These are phyloP conservation scores for Ustilago shanxiensis DNA, from an alignment of 1,284 basidiomycete species.

Conservation along the genomic window DNA sequence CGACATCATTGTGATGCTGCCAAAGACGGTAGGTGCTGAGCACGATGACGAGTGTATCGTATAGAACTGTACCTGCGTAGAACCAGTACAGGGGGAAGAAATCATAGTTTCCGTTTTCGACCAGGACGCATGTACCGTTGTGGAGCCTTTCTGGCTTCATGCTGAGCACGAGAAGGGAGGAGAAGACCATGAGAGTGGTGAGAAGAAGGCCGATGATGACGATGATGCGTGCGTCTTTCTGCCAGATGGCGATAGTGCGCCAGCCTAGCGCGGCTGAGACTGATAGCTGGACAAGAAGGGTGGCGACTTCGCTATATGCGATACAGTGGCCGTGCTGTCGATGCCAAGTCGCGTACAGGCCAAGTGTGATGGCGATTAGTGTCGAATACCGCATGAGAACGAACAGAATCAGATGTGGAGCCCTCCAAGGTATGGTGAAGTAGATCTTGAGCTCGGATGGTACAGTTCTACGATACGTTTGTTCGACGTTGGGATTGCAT, in stretches of 20 bases:
- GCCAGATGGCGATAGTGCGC: constrained; percentile 64
- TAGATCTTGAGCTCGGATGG: constrained; percentile 32
- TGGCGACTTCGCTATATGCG: constrained; percentile 41
- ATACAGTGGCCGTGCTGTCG: constrained; percentile 25
- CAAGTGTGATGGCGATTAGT: constrained; percentile 39
- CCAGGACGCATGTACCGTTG: constrained; percentile 43
- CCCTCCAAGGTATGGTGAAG: constrained; percentile 20
- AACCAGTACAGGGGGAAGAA: constrained; percentile 56
- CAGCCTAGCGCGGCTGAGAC: constrained; percentile 54
- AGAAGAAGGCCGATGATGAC: constrained; percentile 42
- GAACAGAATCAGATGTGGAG: constrained; percentile 55
- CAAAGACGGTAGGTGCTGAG: constrained; percentile 52
- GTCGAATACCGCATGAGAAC: constrained; percentile 53
- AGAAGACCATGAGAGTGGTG: constrained; percentile 41
- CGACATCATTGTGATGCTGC: constrained; percentile 34
- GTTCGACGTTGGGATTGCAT: not conserved
- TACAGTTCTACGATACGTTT: constrained; percentile 20
- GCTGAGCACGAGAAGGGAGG: constrained; percentile 49
- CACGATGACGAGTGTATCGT: constrained; percentile 48
- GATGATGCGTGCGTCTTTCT: constrained; percentile 47
- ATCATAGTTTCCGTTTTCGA: constrained; percentile 18
- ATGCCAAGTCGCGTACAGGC: constrained; percentile 47
- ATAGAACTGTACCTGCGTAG: constrained; percentile 50
- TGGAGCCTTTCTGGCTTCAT: constrained; percentile 26
- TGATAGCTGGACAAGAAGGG: constrained; percentile 51